Evolutionary conservation across 495 filamentous ascomycete genomes (phyloP).

Genomic region (Immersiella caudata): DNA sequence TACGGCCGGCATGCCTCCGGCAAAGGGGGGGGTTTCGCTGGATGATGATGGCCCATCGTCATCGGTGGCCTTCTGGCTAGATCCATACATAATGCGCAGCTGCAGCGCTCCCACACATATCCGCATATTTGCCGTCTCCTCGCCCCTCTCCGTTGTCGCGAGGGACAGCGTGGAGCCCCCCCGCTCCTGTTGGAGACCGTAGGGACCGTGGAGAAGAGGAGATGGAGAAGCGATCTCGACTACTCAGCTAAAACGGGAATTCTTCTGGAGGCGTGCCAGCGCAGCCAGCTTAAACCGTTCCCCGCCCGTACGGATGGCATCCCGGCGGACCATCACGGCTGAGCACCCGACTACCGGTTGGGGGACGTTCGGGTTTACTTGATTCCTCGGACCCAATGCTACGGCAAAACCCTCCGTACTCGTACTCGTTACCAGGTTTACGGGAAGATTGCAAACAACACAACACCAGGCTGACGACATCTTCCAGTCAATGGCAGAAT

Average conservation of each 20-base stretch:
- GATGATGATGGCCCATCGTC: neutral
- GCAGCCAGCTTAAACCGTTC: neutral
- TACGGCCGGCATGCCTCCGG: neutral
- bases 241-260: neutral
- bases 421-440: neutral
- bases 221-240: slow-evolving; percentile 8
- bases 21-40: neutral
- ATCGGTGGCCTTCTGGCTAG: neutral
- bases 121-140: neutral
- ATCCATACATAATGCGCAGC: neutral
- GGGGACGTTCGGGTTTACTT: neutral
- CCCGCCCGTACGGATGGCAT: neutral
- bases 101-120: neutral
- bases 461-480: neutral
- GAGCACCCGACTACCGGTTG: neutral
- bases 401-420: neutral
- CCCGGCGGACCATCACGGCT: neutral
- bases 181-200: neutral
- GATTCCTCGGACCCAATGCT: neutral
- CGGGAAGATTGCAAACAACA: too few species aligned
- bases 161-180: neutral
- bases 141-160: neutral
- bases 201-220: slow-evolving; percentile 1
- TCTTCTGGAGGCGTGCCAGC: neutral
- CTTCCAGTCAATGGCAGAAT: neutral